phyloP scores from a whole-genome alignment of 768 basidiomycete genomes.

The Piloderma croceum region DNA sequence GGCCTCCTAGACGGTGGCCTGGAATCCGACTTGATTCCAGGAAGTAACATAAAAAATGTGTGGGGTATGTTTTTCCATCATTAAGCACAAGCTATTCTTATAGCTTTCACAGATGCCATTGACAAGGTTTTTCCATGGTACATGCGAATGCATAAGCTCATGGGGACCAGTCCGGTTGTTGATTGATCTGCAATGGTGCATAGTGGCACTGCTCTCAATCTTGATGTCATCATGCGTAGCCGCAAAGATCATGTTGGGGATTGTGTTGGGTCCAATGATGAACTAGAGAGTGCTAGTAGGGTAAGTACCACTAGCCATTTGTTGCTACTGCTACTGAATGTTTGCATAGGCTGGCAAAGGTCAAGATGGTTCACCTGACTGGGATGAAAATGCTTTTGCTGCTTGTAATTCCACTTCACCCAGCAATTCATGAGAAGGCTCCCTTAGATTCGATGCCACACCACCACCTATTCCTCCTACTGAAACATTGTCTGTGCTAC shows the following conservation, averaged over 20 bases:
- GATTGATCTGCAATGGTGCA: constrained; percentile 16
- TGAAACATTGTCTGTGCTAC: neutral
- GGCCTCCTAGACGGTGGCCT: constrained; percentile 7
- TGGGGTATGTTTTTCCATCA: constrained; percentile 5
- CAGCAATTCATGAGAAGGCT: too few species aligned
- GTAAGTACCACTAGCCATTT: neutral
- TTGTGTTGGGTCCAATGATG: neutral
- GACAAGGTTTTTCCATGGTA: constrained; percentile 22
- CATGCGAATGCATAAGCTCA: constrained; percentile 13
- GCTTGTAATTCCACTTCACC: too few species aligned
- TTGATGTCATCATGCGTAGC: constrained; percentile 7
- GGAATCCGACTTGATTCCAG: constrained; percentile 2
- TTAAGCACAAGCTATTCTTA: neutral
- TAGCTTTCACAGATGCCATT: constrained; percentile 14
- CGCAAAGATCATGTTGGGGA: too few species aligned
- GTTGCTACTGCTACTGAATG: neutral
- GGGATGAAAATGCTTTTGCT: neutral
- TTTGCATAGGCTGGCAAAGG: neutral
- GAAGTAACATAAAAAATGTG: constrained; percentile 6
- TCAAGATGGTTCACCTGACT: neutral
- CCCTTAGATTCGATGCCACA: too few species aligned
- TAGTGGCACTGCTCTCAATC: constrained; percentile 14
- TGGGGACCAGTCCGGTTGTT: constrained; percentile 17
- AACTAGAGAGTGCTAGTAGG: neutral
- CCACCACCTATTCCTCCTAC: neutral